Evolutionary conservation across 345 rosid genomes (phyloP).

Genomic region (Acer negundo): DNA sequence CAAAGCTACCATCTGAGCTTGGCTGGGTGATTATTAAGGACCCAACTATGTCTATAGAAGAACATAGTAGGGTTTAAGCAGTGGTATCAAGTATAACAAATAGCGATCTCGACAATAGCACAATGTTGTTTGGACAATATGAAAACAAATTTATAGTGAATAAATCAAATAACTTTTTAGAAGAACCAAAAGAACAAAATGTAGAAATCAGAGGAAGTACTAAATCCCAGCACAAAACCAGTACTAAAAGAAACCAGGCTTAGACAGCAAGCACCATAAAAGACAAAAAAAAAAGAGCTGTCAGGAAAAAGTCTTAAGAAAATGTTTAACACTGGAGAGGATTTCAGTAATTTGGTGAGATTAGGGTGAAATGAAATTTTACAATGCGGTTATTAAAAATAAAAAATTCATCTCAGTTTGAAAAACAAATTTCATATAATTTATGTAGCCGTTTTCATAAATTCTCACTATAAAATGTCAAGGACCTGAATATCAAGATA

Average conservation of each 20-base stretch:
- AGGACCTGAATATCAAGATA: constrained; percentile 2
- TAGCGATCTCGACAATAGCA: not conserved
- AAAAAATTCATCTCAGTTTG: too few species aligned
- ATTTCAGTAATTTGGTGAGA: too few species aligned
- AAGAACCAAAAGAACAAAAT: not conserved
- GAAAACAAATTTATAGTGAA: not conserved
- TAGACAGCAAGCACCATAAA: not conserved
- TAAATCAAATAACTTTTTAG: not conserved
- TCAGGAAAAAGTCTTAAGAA: too few species aligned
- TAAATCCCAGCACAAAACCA: not conserved
- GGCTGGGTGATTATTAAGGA: not conserved
- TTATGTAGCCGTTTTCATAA: too few species aligned
- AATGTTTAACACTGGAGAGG: too few species aligned
- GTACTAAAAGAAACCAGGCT: not conserved
- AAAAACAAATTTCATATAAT: too few species aligned
- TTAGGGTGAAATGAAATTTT: too few species aligned
- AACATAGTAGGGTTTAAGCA: not conserved
- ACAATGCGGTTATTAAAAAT: too few species aligned
- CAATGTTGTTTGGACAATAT: not conserved
- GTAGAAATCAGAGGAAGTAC: not conserved
- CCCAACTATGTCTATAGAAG: not conserved
- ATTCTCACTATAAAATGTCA: not conserved
- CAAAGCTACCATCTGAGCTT: not conserved
- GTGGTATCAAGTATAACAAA: constrained; percentile 2
- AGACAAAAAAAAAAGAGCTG: not conserved